Evolutionary conservation across 2,329 filamentous ascomycete genomes (phyloP), one percentile per base, ranked within the genome.

Genomic region (Teratosphaeria gauchensis): DNA sequence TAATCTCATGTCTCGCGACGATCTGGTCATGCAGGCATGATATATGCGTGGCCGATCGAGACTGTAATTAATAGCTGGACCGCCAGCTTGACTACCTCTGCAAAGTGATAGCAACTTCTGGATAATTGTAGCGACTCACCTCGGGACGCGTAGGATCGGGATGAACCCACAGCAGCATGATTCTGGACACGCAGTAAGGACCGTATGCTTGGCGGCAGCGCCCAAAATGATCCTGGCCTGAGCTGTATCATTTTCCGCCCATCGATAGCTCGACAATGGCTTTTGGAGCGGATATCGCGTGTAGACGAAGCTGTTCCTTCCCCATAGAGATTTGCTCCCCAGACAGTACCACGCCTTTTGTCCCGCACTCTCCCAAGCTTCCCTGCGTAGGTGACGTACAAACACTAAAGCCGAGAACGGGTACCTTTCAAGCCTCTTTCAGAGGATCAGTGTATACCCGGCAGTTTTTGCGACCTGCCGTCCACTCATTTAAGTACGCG

Each of bases 141-240:
- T 61, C 56, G 54, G 8, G 60, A 61, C 19, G 56, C 32, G 33
- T 61, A 59, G 19, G 16, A 21, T 33, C 54, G 46, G 28, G 7
- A 16, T 9, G 21, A n/a, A 32, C 51, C 31, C 31, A 42, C 21
- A 16, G 14, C 33, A 28, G 32, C 33, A 8, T 31, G 31, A 38
- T 7, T 31, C n/a, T 54, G 30, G 32, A 35, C 42, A 8, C 60
- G 57, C 5, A 59, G 3, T 19, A 56, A n/a, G 8, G 58, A 53
- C 21, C 60, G 35, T 19, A 61, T 19, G 46, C 28, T 56, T 21
- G 55, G n/a, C 2, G 60, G 60, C 33, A 61, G 32, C n/a, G 57
- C 55, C 60, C 60, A 61, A 38, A 61, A 61, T 8, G 53, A 59
- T 4, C 16, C 42, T 19, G 42, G 42, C 19, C 42, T 48, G n/a